Evolutionary conservation across 1,139 yeast species (phyloP).

Genomic region (Blastobotrys apis): DNA sequence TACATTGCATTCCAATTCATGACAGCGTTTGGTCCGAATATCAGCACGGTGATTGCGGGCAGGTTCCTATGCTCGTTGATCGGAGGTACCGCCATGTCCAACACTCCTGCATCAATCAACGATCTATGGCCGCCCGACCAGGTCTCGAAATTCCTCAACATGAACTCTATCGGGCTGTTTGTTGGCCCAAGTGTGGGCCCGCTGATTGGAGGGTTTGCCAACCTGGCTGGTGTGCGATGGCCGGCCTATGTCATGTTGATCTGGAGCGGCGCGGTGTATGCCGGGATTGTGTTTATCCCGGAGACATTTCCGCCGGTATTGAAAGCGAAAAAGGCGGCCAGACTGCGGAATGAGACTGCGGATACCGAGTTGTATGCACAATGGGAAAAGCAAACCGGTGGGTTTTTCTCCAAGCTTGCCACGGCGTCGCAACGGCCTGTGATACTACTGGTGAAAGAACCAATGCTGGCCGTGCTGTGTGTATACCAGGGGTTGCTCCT

Average conservation of each 20-base stretch:
- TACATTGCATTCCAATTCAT: slow-evolving; percentile 56
- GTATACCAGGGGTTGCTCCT: slow-evolving; percentile 37
- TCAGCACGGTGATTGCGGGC: slow-evolving; percentile 63
- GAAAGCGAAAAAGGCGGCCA: slow-evolving; percentile 52
- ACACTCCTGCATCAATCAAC: slow-evolving; percentile 77
- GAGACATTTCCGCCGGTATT: slow-evolving; percentile 70
- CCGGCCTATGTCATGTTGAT: slow-evolving; percentile 56
- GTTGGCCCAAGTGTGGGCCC: slow-evolving; percentile 67
- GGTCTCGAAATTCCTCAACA: slow-evolving; percentile 66
- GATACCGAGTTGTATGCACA: too few species aligned
- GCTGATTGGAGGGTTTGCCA: slow-evolving; percentile 46
- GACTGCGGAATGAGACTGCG: slow-evolving; percentile 57
- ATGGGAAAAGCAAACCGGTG: too few species aligned
- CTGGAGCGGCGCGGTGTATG: slow-evolving; percentile 49
- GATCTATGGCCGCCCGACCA: slow-evolving; percentile 59
- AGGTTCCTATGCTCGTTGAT: slow-evolving; percentile 60
- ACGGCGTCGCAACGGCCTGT: neutral
- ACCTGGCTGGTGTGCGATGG: slow-evolving; percentile 50
- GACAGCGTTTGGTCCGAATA: slow-evolving; percentile 59
- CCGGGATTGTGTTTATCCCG: slow-evolving; percentile 48
- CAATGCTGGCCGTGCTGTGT: slow-evolving; percentile 31
- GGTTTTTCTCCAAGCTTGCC: neutral
- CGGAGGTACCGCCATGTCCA: slow-evolving; percentile 63
- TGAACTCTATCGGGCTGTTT: slow-evolving; percentile 58
- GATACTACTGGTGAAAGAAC: neutral